phyloP scores from a whole-genome alignment of 2,329 filamentous ascomycete species.

The Claviceps pazoutovae region DNA sequence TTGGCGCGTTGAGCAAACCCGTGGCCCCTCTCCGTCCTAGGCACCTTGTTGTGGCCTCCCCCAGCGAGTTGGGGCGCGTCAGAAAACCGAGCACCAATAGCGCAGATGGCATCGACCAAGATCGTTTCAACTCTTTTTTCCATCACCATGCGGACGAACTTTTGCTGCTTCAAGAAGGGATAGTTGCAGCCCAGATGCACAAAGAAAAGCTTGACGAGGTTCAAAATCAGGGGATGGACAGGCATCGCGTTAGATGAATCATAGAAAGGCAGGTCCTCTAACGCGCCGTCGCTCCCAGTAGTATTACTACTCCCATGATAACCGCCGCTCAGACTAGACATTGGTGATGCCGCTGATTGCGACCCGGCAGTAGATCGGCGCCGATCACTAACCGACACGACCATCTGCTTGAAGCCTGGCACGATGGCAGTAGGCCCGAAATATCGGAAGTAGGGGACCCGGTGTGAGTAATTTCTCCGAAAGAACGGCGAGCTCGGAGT shows the following conservation, averaged over 20 bases:
- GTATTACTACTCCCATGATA: constrained; percentile 25
- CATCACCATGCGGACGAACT: constrained; percentile 60
- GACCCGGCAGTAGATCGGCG: constrained; percentile 45
- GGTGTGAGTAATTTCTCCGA: constrained; percentile 40
- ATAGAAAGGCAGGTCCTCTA: constrained; percentile 56
- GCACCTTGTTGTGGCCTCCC: constrained; percentile 32
- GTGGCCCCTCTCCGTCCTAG: constrained; percentile 56
- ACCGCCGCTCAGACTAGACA: constrained; percentile 24
- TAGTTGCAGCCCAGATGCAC: constrained; percentile 72
- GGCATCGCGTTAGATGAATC: constrained; percentile 57
- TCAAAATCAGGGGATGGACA: constrained; percentile 60
- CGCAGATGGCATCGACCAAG: constrained; percentile 74
- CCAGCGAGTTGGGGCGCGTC: constrained; percentile 36
- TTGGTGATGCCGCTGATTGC: constrained; percentile 38
- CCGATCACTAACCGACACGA: constrained; percentile 57
- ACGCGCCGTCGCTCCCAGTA: constrained; percentile 27
- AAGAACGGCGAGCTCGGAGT: constrained; percentile 27
- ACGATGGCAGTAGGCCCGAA: constrained; percentile 86
- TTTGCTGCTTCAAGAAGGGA: constrained; percentile 61
- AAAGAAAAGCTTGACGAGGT: constrained; percentile 72
- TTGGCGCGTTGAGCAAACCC: constrained; percentile 73
- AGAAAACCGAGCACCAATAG: constrained; percentile 69
- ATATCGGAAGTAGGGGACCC: constrained; percentile 80
- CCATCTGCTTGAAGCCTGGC: constrained; percentile 87
- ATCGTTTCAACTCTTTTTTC: constrained; percentile 76